phyloP scores from a whole-genome alignment of 352 stramenopile species.

The Globisporangium ultimum region DNA sequence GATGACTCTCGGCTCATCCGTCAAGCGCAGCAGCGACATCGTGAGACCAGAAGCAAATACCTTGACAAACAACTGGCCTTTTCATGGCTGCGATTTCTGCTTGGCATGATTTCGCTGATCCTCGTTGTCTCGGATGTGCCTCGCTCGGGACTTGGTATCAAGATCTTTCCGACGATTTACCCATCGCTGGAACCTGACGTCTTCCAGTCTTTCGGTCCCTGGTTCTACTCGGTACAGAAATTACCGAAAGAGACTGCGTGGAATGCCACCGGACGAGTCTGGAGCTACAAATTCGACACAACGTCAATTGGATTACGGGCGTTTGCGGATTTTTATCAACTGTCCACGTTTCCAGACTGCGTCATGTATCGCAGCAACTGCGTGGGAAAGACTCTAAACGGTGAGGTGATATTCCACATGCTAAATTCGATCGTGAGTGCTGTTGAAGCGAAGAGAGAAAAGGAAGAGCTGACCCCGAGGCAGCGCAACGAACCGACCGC shows the following conservation, averaged over 20 bases:
- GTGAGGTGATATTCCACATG: conserved; percentile 24
- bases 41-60: background rate
- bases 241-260: conserved; percentile 1
- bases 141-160: conserved; percentile 27
- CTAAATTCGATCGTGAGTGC: conserved; percentile 28
- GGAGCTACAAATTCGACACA: conserved; percentile 42
- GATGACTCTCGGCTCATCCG: too few relatives aligned
- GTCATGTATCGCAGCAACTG: conserved; percentile 25
- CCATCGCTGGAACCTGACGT: conserved; percentile 27
- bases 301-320: conserved; percentile 27
- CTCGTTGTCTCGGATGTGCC: conserved; percentile 31
- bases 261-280: conserved; percentile 14
- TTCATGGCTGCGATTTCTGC: conserved; percentile 7
- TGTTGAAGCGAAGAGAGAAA: background rate
- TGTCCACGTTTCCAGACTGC: conserved; percentile 22
- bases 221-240: conserved; percentile 3
- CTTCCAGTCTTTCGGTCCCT: conserved; percentile 16
- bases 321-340: conserved; percentile 19
- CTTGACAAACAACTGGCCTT: conserved; percentile 6
- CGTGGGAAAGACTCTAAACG: conserved; percentile 8
- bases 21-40: background rate
- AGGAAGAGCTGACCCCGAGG: background rate
- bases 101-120: conserved; percentile 17
- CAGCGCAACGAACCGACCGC: background rate
- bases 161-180: conserved; percentile 13